Conservation (phyloP, 352 stramenopile species). For the Globisporangium parvum region DNA sequence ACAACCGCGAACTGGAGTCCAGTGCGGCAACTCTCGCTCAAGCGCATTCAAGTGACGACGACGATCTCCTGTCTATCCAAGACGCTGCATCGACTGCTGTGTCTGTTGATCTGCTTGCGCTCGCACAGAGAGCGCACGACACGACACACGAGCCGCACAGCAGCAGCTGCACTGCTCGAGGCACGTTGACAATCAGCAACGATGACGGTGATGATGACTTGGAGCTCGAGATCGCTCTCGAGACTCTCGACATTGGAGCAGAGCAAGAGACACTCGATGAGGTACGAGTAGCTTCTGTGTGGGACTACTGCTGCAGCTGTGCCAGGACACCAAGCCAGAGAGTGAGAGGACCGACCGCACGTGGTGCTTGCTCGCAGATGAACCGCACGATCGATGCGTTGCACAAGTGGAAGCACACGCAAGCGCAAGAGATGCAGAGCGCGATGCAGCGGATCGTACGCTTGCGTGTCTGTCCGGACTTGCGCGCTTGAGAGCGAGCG, state of each 20-base stretch:
- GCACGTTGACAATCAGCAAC: slow-evolving; percentile 6
- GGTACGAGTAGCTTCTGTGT: slow-evolving; percentile 14
- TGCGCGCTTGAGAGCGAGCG: not conserved
- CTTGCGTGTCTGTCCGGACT: too few relatives aligned
- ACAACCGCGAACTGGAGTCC: not conserved
- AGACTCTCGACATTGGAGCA: slow-evolving; percentile 20
- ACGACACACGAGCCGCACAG: not conserved
- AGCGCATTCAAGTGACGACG: too few relatives aligned
- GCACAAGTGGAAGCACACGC: slow-evolving; percentile 28
- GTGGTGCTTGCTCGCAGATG: slow-evolving; percentile 25
- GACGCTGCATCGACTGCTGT: too few relatives aligned
- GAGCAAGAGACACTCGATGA: slow-evolving; percentile 35
- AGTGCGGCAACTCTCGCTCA: too few relatives aligned
- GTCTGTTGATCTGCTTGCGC: too few relatives aligned
- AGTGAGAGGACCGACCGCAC: not conserved
- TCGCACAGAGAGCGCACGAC: too few relatives aligned
- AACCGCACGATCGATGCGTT: slow-evolving; percentile 33
- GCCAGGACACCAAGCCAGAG: too few relatives aligned
- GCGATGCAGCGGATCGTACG: slow-evolving; percentile 27
- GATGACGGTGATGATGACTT: slow-evolving; percentile 27
- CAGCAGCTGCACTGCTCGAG: not conserved
- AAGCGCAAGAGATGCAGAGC: slow-evolving; percentile 21
- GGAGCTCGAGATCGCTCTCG: slow-evolving; percentile 32
- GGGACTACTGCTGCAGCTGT: too few relatives aligned
- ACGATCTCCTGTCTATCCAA: too few relatives aligned